A percentile compares a stretch with the other conserved stretches of the same genome.
phyloP scores from a whole-genome alignment of 495 filamentous ascomycete genomes.

The Neurospora tetrasperma region DNA sequence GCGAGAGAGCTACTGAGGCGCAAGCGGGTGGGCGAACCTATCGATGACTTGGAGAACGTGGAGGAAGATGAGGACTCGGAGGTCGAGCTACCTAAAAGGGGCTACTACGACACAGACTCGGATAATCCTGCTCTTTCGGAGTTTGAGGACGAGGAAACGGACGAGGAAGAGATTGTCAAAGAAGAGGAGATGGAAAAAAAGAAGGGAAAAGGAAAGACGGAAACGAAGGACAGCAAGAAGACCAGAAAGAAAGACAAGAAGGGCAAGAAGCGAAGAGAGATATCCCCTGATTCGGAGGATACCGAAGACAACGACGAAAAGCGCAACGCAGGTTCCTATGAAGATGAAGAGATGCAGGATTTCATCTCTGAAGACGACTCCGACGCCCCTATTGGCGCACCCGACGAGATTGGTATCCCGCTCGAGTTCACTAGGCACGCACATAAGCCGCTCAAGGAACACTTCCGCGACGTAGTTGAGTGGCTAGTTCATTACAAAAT shows the following conservation, averaged over 20 bases:
- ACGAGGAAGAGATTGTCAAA: conserved; percentile 25
- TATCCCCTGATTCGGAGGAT: neutral
- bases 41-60: conserved; percentile 30
- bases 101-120: conserved; percentile 35
- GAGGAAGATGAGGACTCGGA: conserved; percentile 19
- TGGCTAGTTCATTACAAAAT: conserved; percentile 70
- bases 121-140: conserved; percentile 28
- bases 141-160: conserved; percentile 32
- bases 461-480: conserved; percentile 69
- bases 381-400: conserved; percentile 51
- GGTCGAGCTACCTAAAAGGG: conserved; percentile 8
- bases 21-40: conserved; percentile 45
- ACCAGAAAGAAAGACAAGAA: neutral
- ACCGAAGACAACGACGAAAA: conserved; percentile 25
- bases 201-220: neutral
- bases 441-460: conserved; percentile 59
- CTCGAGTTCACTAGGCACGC: conserved; percentile 58
- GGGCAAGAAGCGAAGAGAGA: neutral
- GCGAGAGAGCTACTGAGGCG: conserved; percentile 19
- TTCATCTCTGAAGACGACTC: conserved; percentile 59
- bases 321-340: conserved; percentile 11
- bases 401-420: conserved; percentile 48
- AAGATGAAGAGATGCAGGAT: conserved; percentile 55
- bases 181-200: conserved; percentile 10
- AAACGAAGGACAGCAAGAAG: conserved; percentile 7